phyloP scores from a whole-genome alignment of 2,329 filamentous ascomycete genomes.

The Exophiala sp. region DNA sequence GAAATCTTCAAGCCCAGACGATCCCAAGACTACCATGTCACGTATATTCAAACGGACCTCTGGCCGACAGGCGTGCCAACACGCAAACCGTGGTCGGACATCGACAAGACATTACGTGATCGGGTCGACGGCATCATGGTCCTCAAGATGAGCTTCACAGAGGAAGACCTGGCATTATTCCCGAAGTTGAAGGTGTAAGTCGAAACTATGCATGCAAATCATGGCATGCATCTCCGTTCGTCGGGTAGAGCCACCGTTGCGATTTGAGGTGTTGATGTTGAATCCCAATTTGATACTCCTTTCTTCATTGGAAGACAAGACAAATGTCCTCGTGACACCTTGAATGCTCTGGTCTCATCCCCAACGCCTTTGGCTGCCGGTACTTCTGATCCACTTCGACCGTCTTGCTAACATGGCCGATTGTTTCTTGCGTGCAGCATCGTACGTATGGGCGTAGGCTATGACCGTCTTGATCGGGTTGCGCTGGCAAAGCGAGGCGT shows the following conservation, averaged over 20 bases:
- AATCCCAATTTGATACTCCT: no score
- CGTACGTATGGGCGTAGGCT: constrained; percentile 27
- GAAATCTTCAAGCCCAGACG: constrained; percentile 20
- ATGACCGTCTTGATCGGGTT: constrained; percentile 26
- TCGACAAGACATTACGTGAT: constrained; percentile 20
- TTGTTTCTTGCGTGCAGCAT: constrained; percentile 11
- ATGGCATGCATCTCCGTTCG: no score
- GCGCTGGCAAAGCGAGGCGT: constrained; percentile 23
- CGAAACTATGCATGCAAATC: neutral
- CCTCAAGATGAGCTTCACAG: constrained; percentile 25
- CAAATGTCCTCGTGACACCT: no score
- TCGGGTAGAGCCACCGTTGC: no score
- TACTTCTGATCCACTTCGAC: no score
- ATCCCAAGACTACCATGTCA: constrained; percentile 18
- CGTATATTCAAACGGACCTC: constrained; percentile 19
- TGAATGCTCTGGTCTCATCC: neutral
- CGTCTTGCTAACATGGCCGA: neutral
- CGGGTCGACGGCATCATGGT: constrained; percentile 26
- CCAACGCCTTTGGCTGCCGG: no score
- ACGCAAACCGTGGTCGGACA: constrained; percentile 21
- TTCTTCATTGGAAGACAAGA: no score
- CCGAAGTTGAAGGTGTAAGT: constrained; percentile 26
- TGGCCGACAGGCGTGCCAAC: constrained; percentile 17
- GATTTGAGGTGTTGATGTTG: no score
- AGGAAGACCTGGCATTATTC: constrained; percentile 20